phyloP scores from a whole-genome alignment of 1,284 basidiomycete species.

The Cutaneotrichosporon sp. region DNA sequence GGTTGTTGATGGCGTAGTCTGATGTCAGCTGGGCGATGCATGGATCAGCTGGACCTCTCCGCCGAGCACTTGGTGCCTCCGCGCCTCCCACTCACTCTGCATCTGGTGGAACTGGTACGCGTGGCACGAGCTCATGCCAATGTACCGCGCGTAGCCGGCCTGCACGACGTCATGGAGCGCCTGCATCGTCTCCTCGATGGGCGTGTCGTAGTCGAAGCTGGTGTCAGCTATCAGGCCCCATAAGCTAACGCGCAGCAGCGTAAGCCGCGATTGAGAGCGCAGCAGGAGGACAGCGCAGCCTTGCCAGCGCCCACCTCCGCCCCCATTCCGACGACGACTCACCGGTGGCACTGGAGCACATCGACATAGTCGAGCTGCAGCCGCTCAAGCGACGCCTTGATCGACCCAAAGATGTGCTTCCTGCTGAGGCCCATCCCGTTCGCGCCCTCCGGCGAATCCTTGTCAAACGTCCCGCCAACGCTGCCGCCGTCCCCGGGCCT shows the following conservation, averaged over 20 bases:
- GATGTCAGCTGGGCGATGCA: constrained; percentile 17
- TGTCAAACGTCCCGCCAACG: constrained; percentile 6
- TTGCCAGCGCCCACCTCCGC: too few species aligned
- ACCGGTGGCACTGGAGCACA: constrained; percentile 60
- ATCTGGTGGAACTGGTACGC: constrained; percentile 55
- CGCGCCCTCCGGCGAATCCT: constrained; percentile 30
- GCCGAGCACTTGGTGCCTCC: too few species aligned
- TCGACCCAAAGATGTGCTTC: constrained; percentile 66
- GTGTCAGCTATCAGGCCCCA: too few species aligned
- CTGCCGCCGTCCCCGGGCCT: constrained; percentile 2
- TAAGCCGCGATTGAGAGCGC: too few species aligned
- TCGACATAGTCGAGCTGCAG: constrained; percentile 72
- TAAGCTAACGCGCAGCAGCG: too few species aligned
- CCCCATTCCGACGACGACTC: constrained; percentile 2
- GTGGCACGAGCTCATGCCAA: constrained; percentile 62
- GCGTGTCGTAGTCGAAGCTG: constrained; percentile 61
- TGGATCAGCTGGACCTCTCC: too few species aligned
- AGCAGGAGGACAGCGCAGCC: too few species aligned
- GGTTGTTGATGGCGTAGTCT: constrained; percentile 57
- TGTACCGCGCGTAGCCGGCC: constrained; percentile 65
- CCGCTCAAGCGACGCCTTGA: constrained; percentile 65
- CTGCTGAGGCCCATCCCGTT: constrained; percentile 58
- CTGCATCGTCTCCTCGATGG: constrained; percentile 67
- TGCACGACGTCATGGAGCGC: constrained; percentile 69
- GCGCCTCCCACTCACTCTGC: constrained; percentile 48